Conservation (phyloP, 495 filamentous ascomycete genomes). For the Saxophila tyrrhenica region DNA sequence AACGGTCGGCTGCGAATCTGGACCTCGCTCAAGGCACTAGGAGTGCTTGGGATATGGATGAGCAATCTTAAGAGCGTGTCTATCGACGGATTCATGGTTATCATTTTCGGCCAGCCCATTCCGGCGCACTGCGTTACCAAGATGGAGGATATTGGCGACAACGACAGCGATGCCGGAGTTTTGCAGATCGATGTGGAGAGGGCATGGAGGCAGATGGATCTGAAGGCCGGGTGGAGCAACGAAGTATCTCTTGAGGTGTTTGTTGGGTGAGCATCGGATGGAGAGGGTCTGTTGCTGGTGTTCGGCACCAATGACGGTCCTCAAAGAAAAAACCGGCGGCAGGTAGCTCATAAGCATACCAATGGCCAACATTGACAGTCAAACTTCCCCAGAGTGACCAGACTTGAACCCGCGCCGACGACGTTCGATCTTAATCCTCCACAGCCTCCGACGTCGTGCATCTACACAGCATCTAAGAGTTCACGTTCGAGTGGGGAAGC, state of each 20-base stretch:
- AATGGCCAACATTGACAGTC: too few relatives aligned
- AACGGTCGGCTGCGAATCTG: slow-evolving; percentile 52
- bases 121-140: slow-evolving; percentile 53
- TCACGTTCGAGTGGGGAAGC: too few relatives aligned
- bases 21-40: slow-evolving; percentile 67
- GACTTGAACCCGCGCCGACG: too few relatives aligned
- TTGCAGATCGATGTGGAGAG: slow-evolving; percentile 64
- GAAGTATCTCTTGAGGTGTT: slow-evolving; percentile 67
- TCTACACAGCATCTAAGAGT: too few relatives aligned
- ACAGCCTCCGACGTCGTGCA: too few relatives aligned
- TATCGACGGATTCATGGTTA: slow-evolving; percentile 61
- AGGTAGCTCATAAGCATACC: too few relatives aligned
- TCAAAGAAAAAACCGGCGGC: too few relatives aligned
- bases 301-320: too few relatives aligned
- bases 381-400: too few relatives aligned
- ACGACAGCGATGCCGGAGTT: slow-evolving; percentile 35
- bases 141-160: slow-evolving; percentile 34
- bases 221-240: slow-evolving; percentile 70
- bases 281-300: too few relatives aligned
- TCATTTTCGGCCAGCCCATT: slow-evolving; percentile 57
- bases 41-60: slow-evolving; percentile 59
- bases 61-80: slow-evolving; percentile 46
- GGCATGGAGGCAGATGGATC: slow-evolving; percentile 67
- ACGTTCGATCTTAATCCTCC: too few relatives aligned
- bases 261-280: slow-evolving; percentile 9